Evolutionary conservation across 306 rosid species (phyloP).

Genomic region (Lupinus albus): DNA sequence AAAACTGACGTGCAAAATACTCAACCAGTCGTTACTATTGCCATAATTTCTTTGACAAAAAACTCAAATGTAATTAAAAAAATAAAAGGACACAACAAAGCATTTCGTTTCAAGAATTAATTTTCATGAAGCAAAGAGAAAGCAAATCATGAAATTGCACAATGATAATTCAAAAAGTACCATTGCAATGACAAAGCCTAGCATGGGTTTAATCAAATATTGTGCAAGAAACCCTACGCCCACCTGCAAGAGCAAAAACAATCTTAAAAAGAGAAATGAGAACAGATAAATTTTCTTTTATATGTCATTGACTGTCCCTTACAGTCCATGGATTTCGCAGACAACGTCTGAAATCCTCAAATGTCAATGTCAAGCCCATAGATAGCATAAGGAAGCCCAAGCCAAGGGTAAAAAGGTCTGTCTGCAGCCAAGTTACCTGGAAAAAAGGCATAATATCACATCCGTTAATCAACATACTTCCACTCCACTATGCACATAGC

Average conservation of each 20-base stretch:
- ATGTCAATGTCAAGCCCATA: conserved; percentile 93
- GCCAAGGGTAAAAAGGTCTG: conserved; percentile 83
- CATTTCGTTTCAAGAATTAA: conserved; percentile 34
- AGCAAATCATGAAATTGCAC: conserved; percentile 21
- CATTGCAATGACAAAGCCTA: conserved; percentile 79
- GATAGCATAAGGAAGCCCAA: conserved; percentile 96
- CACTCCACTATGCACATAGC: conserved; percentile 36
- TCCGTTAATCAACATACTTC: conserved; percentile 41
- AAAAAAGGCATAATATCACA: conserved; percentile 40
- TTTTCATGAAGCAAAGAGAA: conserved; percentile 13
- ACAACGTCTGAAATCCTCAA: conserved; percentile 90
- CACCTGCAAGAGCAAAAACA: conserved; percentile 64
- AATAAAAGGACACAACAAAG: conserved; percentile 26
- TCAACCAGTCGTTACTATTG: background rate
- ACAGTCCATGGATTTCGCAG: conserved; percentile 93
- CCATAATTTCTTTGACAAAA: conserved; percentile 17
- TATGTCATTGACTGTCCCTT: conserved; percentile 31
- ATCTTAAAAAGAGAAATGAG: conserved; percentile 25
- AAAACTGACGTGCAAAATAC: conserved; percentile 9
- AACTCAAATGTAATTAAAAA: conserved; percentile 1
- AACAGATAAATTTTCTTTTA: conserved; percentile 8
- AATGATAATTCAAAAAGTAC: conserved; percentile 49
- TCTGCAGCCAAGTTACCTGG: conserved; percentile 92
- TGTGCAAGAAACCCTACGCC: conserved; percentile 98
- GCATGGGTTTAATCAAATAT: conserved; percentile 79